These are phyloP conservation scores for Cinnamomum chago DNA, from an alignment of 164 flowering plant species.

Conservation along the genomic window DNA sequence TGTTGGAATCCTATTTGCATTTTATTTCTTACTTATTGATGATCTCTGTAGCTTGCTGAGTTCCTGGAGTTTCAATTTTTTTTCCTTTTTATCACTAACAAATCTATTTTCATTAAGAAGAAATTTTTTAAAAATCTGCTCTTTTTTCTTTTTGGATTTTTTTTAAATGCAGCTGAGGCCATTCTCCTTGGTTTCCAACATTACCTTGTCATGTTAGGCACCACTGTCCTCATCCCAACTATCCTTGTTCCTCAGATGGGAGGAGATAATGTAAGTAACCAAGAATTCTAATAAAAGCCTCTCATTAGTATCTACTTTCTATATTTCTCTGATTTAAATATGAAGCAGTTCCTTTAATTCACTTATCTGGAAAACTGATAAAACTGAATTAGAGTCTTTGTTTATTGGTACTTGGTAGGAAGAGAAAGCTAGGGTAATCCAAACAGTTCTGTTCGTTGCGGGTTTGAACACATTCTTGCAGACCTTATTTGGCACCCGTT, in stretches of 20 bases:
- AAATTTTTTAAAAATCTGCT: background rate
- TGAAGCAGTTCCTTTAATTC: background rate
- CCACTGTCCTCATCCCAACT: constrained; percentile 81
- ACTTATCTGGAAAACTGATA: background rate
- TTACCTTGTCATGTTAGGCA: constrained; percentile 94
- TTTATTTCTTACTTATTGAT: too few relatives aligned
- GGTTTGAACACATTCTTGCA: constrained; percentile 79
- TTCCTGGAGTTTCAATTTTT: background rate
- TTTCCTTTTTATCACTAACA: background rate
- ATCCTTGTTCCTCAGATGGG: constrained; percentile 99
- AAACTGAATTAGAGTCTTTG: too few relatives aligned
- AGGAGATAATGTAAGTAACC: constrained; percentile 82
- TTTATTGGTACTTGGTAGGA: constrained; percentile 34
- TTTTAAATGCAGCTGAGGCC: constrained; percentile 78
- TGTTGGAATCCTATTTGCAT: too few relatives aligned
- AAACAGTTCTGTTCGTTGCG: constrained; percentile 85
- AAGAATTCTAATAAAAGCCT: background rate
- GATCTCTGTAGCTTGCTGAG: too few relatives aligned
- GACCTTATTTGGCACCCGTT: constrained; percentile 72
- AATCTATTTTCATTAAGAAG: background rate
- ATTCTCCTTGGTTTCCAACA: constrained; percentile 96
- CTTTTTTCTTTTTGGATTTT: background rate
- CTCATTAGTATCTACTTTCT: background rate
- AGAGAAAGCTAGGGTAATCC: constrained; percentile 83
- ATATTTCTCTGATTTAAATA: background rate